Percentiles rank a stretch among this genome's conserved stretches.
These are phyloP conservation scores for Sporothrix humicola DNA, from an alignment of 2,329 filamentous ascomycete species.

Conservation along the genomic window DNA sequence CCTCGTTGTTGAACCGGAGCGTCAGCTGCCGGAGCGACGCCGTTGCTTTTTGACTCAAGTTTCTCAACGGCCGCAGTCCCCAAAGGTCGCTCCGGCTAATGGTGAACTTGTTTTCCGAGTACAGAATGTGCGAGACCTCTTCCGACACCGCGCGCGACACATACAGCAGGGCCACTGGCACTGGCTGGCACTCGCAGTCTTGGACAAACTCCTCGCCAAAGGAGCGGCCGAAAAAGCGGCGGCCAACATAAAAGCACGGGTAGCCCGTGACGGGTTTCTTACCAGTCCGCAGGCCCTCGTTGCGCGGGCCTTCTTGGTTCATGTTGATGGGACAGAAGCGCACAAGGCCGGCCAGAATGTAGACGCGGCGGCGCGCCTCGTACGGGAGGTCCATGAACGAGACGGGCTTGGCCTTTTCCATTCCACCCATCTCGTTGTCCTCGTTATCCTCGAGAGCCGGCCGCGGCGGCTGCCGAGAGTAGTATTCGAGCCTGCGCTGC, in stretches of 20 bases:
- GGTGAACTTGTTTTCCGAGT: constrained; percentile 25
- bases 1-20: not conserved
- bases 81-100: constrained; percentile 21
- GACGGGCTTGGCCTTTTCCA: not conserved
- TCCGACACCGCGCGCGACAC: constrained; percentile 15
- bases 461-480: not conserved
- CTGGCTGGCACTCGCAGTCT: constrained; percentile 5
- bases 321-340: constrained; percentile 28
- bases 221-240: not conserved
- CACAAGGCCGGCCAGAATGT: constrained; percentile 5
- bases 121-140: constrained; percentile 9
- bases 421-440: too few relatives aligned
- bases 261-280: not conserved
- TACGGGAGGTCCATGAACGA: constrained; percentile 27
- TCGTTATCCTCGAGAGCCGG: not conserved
- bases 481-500: not conserved
- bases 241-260: not conserved
- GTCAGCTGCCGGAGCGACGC: constrained; percentile 13
- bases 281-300: not conserved
- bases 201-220: constrained; percentile 5
- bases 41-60: not conserved
- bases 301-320: constrained; percentile 22
- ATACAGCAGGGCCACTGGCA: constrained; percentile 12
- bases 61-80: constrained; percentile 1
- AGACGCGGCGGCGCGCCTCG: constrained; percentile 13